Base-by-base conservation (phyloP, 1,284 basidiomycete species). In the Sparassis latifolia region DNA sequence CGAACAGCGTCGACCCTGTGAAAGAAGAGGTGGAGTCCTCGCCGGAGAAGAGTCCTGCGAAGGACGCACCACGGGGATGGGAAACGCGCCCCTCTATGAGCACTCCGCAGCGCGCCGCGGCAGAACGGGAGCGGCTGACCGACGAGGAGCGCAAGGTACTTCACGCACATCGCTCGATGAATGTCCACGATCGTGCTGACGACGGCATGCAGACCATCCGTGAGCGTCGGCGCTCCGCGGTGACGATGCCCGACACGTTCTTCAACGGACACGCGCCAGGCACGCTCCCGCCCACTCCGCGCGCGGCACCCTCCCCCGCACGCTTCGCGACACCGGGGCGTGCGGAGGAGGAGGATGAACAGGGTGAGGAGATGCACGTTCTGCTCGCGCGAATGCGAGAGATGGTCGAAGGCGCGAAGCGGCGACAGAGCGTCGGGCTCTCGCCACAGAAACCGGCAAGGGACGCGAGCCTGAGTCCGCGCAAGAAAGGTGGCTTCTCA, bases 331-430 rank as follows among this genome's bases (percentile, higher is more conserved):
- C 44, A 10, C 5, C 56, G 7, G 40, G 28, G 6, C 10, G 7
- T 6, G 6, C 9, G 44, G 55, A 57, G 46, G 40, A 46, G 6
- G 64, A 65, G 37, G 60, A 64, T 6, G 65, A 66, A 12, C 63
- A 64, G 20, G 62, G 68, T 33, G 63, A 76, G 33, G 79, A 82
- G 53, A 77, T 80, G 0, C 66, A 73, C 5, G 72, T 73, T 10
- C 62, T 84, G 39, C 65, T 84, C 42, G 80, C 82, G 50, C 73
- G 72, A 55, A 82, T 83, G 79, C 79, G 76, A 58, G 73, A 78
- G 58, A 82, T 79, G 33, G 78, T 83, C 9, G 80, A 80, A 55
- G 75, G 70, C 31, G 78, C 81, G 68, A 80, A 79, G 67, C 69
- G 76, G 51, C 65, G 80, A 47, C 68, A 75, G 57, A 80, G 79